Evolutionary conservation across 2,329 filamentous ascomycete species (phyloP).

Genomic region (Pseudogymnoascus sp.): DNA sequence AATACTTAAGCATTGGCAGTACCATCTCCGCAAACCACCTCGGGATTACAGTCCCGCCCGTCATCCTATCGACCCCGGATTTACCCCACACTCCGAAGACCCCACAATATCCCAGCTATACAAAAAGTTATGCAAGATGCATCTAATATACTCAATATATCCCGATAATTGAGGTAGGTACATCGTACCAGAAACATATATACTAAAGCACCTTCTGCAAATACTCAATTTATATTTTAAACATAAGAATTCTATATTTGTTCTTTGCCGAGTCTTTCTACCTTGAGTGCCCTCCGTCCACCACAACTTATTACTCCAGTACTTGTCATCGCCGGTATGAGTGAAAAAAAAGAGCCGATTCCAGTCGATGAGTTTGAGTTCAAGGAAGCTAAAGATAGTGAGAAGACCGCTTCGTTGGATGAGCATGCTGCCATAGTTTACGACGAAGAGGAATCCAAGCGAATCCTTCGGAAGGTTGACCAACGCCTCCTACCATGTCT

Average conservation of each 20-base stretch:
- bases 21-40: neutral
- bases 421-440: neutral
- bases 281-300: neutral
- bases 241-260: neutral
- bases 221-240: neutral
- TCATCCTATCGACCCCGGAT: neutral
- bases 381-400: neutral
- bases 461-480: conserved; percentile 42
- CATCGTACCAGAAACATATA: neutral
- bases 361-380: neutral
- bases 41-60: neutral
- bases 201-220: neutral
- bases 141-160: neutral
- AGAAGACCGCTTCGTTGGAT: neutral
- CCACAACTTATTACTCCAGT: neutral
- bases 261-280: too few species aligned
- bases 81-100: neutral
- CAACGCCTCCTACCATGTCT: conserved; percentile 42
- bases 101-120: neutral
- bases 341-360: neutral
- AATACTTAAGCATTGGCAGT: neutral
- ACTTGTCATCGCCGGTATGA: neutral
- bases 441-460: conserved; percentile 16
- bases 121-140: neutral
- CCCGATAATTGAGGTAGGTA: neutral